A percentile compares a stretch with the other conserved stretches of the same genome.
Evolutionary conservation across 495 filamentous ascomycete genomes (phyloP).

Genomic region (Patellaria atrata): DNA sequence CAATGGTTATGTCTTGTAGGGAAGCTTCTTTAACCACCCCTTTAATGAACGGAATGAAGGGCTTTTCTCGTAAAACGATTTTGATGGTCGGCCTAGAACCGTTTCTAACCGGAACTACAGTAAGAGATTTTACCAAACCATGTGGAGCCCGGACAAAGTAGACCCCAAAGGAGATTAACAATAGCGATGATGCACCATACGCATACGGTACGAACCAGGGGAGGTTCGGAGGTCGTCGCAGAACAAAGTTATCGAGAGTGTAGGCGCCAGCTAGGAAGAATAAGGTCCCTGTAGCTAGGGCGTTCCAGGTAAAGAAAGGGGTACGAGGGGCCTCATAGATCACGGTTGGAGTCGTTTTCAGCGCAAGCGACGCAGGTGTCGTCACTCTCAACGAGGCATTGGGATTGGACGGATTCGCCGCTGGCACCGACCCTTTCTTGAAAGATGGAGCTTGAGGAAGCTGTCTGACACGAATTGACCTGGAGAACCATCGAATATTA

Average conservation of each 20-base stretch:
- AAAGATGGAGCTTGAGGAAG: conserved; percentile 1
- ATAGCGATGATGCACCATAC: conserved; percentile 5
- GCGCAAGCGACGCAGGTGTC: not conserved
- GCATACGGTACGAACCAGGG: conserved; percentile 10
- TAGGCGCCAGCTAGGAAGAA: conserved; percentile 1
- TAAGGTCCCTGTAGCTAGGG: conserved; percentile 5
- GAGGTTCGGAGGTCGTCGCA: conserved; percentile 7
- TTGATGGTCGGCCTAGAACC: not conserved
- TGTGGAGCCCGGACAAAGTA: conserved; percentile 11
- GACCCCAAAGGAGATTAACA: conserved; percentile 4
- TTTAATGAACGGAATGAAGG: conserved; percentile 6
- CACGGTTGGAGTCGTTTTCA: conserved; percentile 4
- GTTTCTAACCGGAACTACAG: conserved; percentile 9
- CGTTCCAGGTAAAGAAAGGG: not conserved
- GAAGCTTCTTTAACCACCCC: conserved; percentile 2
- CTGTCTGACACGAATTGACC: conserved; percentile 2
- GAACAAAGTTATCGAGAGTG: conserved; percentile 4
- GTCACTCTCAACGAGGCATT: not conserved
- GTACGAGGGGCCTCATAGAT: conserved; percentile 10
- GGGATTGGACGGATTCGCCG: too few relatives aligned
- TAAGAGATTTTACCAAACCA: conserved; percentile 3
- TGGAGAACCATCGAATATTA: conserved; percentile 3
- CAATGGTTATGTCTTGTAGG: conserved; percentile 8
- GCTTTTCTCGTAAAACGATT: conserved; percentile 8
- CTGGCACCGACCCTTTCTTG: too few relatives aligned